A percentile compares a stretch with the other conserved stretches of the same genome.
Evolutionary conservation across 2,329 filamentous ascomycete genomes (phyloP).

Genomic region (Sporothrix pseudoabietina): DNA sequence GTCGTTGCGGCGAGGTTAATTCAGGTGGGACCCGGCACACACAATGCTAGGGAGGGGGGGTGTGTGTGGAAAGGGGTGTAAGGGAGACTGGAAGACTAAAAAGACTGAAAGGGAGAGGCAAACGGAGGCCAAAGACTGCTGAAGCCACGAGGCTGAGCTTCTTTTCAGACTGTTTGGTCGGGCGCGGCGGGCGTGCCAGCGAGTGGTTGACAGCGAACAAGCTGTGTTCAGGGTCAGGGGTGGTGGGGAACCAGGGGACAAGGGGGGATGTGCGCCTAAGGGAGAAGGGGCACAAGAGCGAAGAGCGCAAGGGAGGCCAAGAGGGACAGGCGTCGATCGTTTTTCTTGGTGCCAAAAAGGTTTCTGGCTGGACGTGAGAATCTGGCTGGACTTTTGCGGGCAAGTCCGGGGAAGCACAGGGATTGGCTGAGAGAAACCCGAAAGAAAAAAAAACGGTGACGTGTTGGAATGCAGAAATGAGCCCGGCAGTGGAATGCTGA

Average conservation of each 20-base stretch:
- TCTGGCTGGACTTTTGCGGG: constrained; percentile 1
- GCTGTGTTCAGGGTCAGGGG: constrained; percentile 20
- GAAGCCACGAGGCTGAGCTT: constrained; percentile 36
- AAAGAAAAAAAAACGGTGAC: neutral
- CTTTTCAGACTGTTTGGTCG: neutral
- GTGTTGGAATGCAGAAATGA: neutral
- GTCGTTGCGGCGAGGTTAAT: constrained; percentile 34
- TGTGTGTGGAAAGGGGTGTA: constrained; percentile 19
- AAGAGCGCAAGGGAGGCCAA: constrained; percentile 30
- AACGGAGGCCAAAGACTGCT: neutral
- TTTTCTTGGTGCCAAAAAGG: neutral
- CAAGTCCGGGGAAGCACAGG: constrained; percentile 29
- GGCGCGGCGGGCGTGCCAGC: constrained; percentile 30
- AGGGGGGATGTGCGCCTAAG: constrained; percentile 21
- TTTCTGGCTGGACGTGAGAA: too few relatives aligned
- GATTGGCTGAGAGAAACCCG: neutral
- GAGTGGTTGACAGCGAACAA: constrained; percentile 33
- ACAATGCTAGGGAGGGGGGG: constrained; percentile 18
- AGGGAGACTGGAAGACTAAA: constrained; percentile 12
- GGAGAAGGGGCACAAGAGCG: constrained; percentile 13
- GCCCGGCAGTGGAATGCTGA: constrained; percentile 29
- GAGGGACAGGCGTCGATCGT: constrained; percentile 28
- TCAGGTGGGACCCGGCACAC: constrained; percentile 31
- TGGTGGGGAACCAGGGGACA: neutral
- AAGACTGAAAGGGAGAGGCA: neutral